These are phyloP conservation scores for Durusdinium trenchii DNA, from an alignment of 73 alveolate genomes.

Conservation along the genomic window DNA sequence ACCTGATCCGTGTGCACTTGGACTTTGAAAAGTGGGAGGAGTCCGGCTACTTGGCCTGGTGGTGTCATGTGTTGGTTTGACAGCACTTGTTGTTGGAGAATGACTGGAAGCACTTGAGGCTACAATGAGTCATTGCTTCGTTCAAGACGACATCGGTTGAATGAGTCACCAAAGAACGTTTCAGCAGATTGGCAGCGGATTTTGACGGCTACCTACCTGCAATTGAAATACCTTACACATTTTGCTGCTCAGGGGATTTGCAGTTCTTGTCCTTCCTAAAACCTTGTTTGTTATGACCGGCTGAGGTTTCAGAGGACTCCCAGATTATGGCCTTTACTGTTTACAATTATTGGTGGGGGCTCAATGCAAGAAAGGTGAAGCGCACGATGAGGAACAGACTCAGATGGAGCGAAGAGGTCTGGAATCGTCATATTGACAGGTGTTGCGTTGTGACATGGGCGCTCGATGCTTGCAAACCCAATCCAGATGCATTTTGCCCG, in stretches of 20 bases:
- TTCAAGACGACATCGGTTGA: background rate
- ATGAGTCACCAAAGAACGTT: background rate
- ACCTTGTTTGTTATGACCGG: too few species aligned
- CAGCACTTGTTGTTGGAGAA: background rate
- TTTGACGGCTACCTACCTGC: background rate
- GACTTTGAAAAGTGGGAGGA: background rate
- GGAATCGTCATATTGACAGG: background rate
- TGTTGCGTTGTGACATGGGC: background rate
- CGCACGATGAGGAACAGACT: background rate
- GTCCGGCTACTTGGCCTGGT: background rate
- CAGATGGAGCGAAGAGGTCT: background rate
- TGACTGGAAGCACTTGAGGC: background rate
- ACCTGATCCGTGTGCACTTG: background rate
- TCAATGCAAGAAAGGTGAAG: background rate
- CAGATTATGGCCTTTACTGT: background rate
- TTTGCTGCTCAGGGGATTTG: background rate
- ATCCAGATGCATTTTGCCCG: background rate
- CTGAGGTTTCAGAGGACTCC: background rate
- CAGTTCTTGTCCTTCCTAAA: background rate
- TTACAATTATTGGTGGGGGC: background rate
- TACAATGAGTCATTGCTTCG: constrained; percentile 22
- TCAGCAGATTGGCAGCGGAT: background rate
- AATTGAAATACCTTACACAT: background rate
- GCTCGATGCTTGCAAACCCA: background rate
- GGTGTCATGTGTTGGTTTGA: background rate